Base-by-base conservation (phyloP, 2,329 filamentous ascomycete genomes). In the Verticillium zaregamsianum region DNA sequence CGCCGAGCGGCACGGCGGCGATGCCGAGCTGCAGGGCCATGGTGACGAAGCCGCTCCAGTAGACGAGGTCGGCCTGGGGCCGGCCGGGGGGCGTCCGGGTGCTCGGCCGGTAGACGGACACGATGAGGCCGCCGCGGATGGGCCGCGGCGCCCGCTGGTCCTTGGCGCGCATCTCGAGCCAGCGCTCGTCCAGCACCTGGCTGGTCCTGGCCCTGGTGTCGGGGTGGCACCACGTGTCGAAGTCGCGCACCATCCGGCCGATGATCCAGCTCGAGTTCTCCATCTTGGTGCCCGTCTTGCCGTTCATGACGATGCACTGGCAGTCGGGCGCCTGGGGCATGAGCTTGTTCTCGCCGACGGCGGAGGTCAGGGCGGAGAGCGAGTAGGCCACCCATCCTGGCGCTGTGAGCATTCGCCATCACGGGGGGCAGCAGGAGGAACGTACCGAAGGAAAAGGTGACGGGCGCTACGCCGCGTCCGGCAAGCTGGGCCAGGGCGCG, bases 201-300 rank as follows among this genome's bases (percentile, higher is more conserved):
- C 70, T 63, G 28, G 61, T n/a, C 20, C 25, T 45, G 56, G n/a
- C 35, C 20, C 14, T 25, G 56, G 23, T 33, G 33, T 31, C 59
- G 23, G 58, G 58, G 31, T 67, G 32, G 20, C 65, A 68, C 71
- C 71, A 76, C 37, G 57, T 61, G 12, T 79, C 74, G 37, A 73
- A 75, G 64, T 81, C 78, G 31, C 78, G 69, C 7, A 80, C 63
- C 0, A 81, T 68, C 0, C 79, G 69, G 0, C 77, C 78, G 11
- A 82, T 66, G 5, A 80, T 67, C 78, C 78, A 82, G 23, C 68
- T 73, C 14, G 68, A 68, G 59, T 80, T 81, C 3, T 72, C 68
- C 1, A 76, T 70, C 5, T 67, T 66, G 62, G 76, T 75, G 1
- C 77, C 74, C 17, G 66, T 75, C 23, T 69, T 65, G 6, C 65